Conservation (phyloP, 805 yeast genomes). For the Starmerella sp. region DNA sequence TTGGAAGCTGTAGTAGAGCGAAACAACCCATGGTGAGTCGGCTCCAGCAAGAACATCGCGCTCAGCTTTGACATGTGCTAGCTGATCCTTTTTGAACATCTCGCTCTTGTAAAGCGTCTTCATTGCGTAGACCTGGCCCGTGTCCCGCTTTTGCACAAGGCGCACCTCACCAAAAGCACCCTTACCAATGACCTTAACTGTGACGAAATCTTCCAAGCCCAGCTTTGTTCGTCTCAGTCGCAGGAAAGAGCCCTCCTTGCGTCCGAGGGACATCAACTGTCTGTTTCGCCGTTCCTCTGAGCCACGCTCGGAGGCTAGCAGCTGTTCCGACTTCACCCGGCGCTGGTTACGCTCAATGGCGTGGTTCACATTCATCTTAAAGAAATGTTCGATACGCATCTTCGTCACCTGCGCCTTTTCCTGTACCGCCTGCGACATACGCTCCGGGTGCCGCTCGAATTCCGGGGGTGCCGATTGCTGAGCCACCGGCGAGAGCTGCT, state of each 20-base stretch:
- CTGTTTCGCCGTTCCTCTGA: constrained; percentile 79
- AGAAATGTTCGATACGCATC: constrained; percentile 69
- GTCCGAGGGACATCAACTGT: constrained; percentile 71
- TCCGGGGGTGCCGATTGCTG: constrained; percentile 3
- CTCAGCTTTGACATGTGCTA: constrained; percentile 92
- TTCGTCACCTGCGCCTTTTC: constrained; percentile 79
- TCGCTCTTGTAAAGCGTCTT: constrained; percentile 81
- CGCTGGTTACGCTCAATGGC: constrained; percentile 95
- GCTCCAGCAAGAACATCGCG: constrained; percentile 88
- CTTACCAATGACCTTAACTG: constrained; percentile 86
- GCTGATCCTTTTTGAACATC: constrained; percentile 88
- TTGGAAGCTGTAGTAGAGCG: constrained; percentile 71
- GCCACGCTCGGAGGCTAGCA: constrained; percentile 54
- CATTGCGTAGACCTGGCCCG: constrained; percentile 90
- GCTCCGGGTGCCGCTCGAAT: constrained; percentile 70
- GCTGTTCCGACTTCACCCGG: constrained; percentile 71
- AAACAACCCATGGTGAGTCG: constrained; percentile 82
- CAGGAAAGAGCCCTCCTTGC: constrained; percentile 76
- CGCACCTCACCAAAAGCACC: constrained; percentile 98
- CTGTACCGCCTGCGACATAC: constrained; percentile 59
- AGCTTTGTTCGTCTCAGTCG: constrained; percentile 76
- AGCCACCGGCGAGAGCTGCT: constrained; percentile 5
- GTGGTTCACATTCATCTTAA: constrained; percentile 73
- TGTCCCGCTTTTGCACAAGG: constrained; percentile 82
- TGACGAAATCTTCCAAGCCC: constrained; percentile 65